These are phyloP conservation scores for Colletotrichum kahawae DNA, from an alignment of 2,329 filamentous ascomycete species.

Conservation along the genomic window DNA sequence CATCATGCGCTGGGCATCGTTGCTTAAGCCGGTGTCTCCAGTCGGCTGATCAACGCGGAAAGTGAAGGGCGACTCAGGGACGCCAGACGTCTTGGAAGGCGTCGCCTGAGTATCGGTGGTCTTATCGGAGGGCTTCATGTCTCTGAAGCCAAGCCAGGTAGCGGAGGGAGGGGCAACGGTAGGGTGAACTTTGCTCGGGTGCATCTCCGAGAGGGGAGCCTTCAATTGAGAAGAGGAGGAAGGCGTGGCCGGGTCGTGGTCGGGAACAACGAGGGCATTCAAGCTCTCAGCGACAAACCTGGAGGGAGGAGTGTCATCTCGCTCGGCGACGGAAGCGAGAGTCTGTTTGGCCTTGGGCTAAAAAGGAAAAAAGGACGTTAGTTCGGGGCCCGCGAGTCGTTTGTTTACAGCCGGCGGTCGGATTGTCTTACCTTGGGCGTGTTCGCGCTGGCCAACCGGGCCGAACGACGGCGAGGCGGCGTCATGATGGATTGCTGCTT, in stretches of 20 bases:
- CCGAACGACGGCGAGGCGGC: slow-evolving; percentile 48
- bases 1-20: slow-evolving; percentile 66
- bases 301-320: slow-evolving; percentile 38
- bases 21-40: slow-evolving; percentile 59
- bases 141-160: slow-evolving; percentile 80
- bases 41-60: slow-evolving; percentile 64
- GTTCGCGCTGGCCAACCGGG: slow-evolving; percentile 42
- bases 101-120: slow-evolving; percentile 56
- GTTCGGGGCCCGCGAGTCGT: background rate
- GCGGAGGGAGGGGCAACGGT: slow-evolving; percentile 82
- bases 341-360: slow-evolving; percentile 34
- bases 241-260: slow-evolving; percentile 57
- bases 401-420: slow-evolving; percentile 21
- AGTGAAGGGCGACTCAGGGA: slow-evolving; percentile 66
- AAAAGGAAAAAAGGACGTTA: slow-evolving; percentile 8
- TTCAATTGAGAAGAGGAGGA: slow-evolving; percentile 68
- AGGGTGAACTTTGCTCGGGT: slow-evolving; percentile 81
- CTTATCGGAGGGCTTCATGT: slow-evolving; percentile 66
- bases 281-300: slow-evolving; percentile 31
- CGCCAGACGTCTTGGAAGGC: slow-evolving; percentile 62
- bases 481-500: slow-evolving; percentile 36
- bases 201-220: slow-evolving; percentile 83
- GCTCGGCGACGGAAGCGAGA: slow-evolving; percentile 50
- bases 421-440: slow-evolving; percentile 36
- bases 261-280: slow-evolving; percentile 37